Evolutionary conservation across 2,329 filamentous ascomycete genomes (phyloP).

Genomic region (Colletotrichum phormii): DNA sequence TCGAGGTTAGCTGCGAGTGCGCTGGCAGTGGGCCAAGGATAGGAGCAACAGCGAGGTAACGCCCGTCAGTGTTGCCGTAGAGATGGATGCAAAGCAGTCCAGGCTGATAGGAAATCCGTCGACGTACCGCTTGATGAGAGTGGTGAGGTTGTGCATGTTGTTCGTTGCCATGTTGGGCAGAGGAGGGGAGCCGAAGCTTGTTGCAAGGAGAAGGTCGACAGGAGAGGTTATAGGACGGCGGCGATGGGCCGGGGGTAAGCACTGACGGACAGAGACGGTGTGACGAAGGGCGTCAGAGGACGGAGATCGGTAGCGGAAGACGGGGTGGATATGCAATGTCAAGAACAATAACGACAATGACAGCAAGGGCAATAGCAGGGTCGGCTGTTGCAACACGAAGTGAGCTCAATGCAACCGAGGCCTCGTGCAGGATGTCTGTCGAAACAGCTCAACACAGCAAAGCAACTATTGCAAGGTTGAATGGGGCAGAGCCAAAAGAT

Average conservation of each 20-base stretch:
- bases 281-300: slow-evolving; percentile 8
- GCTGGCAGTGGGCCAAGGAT: not conserved
- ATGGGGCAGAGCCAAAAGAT: not conserved
- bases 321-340: not conserved
- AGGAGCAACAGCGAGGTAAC: not conserved
- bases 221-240: slow-evolving; percentile 5
- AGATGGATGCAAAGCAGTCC: slow-evolving; percentile 25
- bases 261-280: slow-evolving; percentile 12
- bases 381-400: not conserved
- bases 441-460: not conserved
- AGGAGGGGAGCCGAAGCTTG: slow-evolving; percentile 6
- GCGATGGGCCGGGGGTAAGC: not conserved
- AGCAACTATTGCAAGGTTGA: not conserved
- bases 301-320: not conserved
- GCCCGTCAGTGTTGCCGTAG: not conserved
- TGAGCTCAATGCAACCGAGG: not conserved
- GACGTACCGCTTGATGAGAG: slow-evolving; percentile 94
- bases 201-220: not conserved
- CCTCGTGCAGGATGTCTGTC: not conserved
- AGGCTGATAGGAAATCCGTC: not conserved
- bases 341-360: not conserved
- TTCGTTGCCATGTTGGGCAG: slow-evolving; percentile 72
- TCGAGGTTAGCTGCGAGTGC: slow-evolving; percentile 57
- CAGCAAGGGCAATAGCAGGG: not conserved
- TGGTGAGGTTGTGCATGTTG: slow-evolving; percentile 97